Conservation (phyloP, 306 rosid genomes). For the Cercis canadensis region DNA sequence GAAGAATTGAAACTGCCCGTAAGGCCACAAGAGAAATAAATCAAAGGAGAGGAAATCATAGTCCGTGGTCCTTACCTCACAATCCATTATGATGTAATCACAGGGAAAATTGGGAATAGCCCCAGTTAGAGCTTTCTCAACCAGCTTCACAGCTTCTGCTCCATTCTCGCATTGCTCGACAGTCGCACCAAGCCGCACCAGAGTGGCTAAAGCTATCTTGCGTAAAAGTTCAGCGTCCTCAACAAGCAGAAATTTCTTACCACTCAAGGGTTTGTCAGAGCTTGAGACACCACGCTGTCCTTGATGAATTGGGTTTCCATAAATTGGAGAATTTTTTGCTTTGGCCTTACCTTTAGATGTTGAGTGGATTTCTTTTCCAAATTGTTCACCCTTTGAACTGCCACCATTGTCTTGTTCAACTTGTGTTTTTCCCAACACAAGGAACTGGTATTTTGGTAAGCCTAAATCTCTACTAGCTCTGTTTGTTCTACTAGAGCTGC, state of each 20-base stretch:
- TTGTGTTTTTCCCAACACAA: neutral
- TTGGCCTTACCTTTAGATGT: slow-evolving; percentile 10
- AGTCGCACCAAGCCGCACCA: slow-evolving; percentile 58
- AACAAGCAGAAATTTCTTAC: slow-evolving; percentile 67
- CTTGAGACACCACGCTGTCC: slow-evolving; percentile 30
- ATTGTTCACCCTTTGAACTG: slow-evolving; percentile 20
- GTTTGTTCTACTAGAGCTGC: neutral
- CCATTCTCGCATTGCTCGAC: slow-evolving; percentile 66
- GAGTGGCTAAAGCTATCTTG: slow-evolving; percentile 34
- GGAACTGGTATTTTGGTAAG: slow-evolving; percentile 16
- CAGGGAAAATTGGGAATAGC: slow-evolving; percentile 49
- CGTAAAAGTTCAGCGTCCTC: slow-evolving; percentile 52
- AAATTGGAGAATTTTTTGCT: slow-evolving; percentile 9
- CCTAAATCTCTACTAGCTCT: slow-evolving; percentile 1
- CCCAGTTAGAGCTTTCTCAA: slow-evolving; percentile 44
- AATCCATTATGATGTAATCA: slow-evolving; percentile 82
- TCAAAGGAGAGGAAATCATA: neutral
- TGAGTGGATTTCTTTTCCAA: slow-evolving; percentile 22
- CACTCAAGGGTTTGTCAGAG: slow-evolving; percentile 44
- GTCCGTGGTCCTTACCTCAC: slow-evolving; percentile 65
- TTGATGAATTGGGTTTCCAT: neutral
- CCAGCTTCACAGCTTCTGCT: slow-evolving; percentile 51
- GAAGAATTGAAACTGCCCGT: no score
- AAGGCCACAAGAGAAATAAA: no score
- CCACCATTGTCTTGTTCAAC: slow-evolving; percentile 12